Base-by-base conservation (phyloP, 2,329 filamentous ascomycete genomes). In the Ophiosphaerella narmari region DNA sequence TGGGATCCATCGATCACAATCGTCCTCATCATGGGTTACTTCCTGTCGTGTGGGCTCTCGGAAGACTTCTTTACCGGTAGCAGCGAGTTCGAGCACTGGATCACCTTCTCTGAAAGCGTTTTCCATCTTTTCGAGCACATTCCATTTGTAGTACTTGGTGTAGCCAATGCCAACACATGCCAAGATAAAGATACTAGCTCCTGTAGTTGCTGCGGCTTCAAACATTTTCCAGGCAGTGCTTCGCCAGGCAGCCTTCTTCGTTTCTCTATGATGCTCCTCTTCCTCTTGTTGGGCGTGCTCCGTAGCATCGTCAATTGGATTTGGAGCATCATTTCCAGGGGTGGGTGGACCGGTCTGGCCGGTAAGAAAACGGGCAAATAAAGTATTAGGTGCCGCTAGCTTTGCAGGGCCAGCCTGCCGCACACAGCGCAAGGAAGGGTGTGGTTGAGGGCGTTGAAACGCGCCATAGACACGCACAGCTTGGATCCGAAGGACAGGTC, bases 91-190 rank as follows among this genome's bases (percentile, higher is more conserved):
- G 14, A 93, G 83, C 23, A 93, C 91, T 1, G 91, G 92, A 70
- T 99, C 94, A 9, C 94, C 94, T 1, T 92, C 91, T 50, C 88
- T 82, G 73, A 99, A 99, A 21, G 94, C 94, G 62, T 89, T 88
- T 59, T 89, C 85, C 80, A 99, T 97, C 76, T 99, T 99, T 58
- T 86, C 78, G n/a, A 97, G 78, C 24, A 97, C 91, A 48, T 96
- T 76, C 74, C 87, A 82, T 77, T 99, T 99, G 82, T 99, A 97
- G 69, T 80, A 78, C 33, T 68, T 61, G 32, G 71, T 78, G 63
- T 79, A 78, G 35, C 71, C 76, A 63, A 78, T 80, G 24, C 77
- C 76, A 32, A 78, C 70, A 26, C 72, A 60, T 12, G 74, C 79
- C 7, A 82, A 68, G 39, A 82, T 74, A 39, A 75, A 70, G 46